Conservation (phyloP, 805 yeast species). For the Sungouiella blattae region DNA sequence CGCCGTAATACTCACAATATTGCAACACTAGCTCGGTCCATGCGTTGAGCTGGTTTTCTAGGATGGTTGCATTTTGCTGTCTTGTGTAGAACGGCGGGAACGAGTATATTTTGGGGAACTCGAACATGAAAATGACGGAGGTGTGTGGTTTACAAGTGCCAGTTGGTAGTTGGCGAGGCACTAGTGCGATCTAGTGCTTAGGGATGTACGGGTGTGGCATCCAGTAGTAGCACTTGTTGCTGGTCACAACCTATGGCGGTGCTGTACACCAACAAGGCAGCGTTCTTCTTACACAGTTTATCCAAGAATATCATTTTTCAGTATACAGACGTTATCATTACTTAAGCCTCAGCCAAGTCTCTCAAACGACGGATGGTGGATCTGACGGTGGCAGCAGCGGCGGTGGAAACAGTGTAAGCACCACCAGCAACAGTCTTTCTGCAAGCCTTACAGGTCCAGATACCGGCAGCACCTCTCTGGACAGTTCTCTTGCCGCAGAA, state of each 20-base stretch:
- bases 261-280: too few relatives aligned
- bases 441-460: conserved; percentile 97
- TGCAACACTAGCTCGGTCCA: conserved; percentile 68
- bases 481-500: conserved; percentile 99
- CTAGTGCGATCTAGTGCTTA: too few relatives aligned
- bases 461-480: conserved; percentile 96
- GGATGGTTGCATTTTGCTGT: conserved; percentile 80
- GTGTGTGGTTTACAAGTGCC: neutral
- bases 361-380: conserved; percentile 99
- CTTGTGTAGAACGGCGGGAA: conserved; percentile 92
- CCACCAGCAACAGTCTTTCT: conserved; percentile 99
- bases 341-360: conserved; percentile 99
- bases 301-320: conserved; percentile 8
- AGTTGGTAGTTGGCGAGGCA: too few relatives aligned
- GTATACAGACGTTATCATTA: conserved; percentile 17
- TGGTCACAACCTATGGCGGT: too few relatives aligned
- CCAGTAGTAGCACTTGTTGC: too few relatives aligned
- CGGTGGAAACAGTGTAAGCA: conserved; percentile 98
- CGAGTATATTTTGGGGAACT: conserved; percentile 41
- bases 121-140: conserved; percentile 14
- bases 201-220: too few relatives aligned
- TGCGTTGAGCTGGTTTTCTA: conserved; percentile 70
- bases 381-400: conserved; percentile 99
- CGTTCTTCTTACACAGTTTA: too few relatives aligned
- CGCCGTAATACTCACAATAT: conserved; percentile 53